Percentiles rank a stretch among this genome's conserved stretches.
phyloP scores from a whole-genome alignment of 768 basidiomycete species.

The Mycena crocata region DNA sequence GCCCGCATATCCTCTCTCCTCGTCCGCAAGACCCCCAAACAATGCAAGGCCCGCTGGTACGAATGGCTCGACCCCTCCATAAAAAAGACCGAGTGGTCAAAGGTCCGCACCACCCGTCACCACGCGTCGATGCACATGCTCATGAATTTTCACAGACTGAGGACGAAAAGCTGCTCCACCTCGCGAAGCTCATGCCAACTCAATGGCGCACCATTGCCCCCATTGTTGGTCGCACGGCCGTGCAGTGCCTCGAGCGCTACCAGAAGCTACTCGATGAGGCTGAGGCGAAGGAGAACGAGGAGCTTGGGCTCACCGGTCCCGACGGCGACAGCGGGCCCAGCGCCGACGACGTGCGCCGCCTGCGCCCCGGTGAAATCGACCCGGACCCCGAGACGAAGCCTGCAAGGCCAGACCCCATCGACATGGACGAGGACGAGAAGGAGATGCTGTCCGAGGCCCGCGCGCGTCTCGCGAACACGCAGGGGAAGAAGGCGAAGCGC shows the following conservation, averaged over 20 bases:
- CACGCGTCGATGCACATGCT: not conserved
- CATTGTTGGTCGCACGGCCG: slow-evolving; percentile 97
- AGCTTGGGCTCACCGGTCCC: slow-evolving; percentile 90
- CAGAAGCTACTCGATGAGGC: slow-evolving; percentile 98
- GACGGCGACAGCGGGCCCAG: slow-evolving; percentile 84
- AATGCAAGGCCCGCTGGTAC: slow-evolving; percentile 99
- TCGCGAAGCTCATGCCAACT: slow-evolving; percentile 99
- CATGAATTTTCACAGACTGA: slow-evolving; percentile 66
- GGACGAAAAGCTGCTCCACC: slow-evolving; percentile 97
- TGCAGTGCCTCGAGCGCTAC: slow-evolving; percentile 97
- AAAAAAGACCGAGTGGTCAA: slow-evolving; percentile 99
- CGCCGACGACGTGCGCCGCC: slow-evolving; percentile 90
- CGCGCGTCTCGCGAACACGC: slow-evolving; percentile 97
- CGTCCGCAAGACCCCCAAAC: slow-evolving; percentile 98
- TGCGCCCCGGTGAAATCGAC: slow-evolving; percentile 97
- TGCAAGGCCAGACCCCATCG: slow-evolving; percentile 97
- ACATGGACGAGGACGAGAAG: slow-evolving; percentile 99
- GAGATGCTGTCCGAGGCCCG: slow-evolving; percentile 99
- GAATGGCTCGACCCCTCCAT: slow-evolving; percentile 99
- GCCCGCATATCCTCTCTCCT: slow-evolving; percentile 97
- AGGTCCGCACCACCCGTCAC: slow-evolving; percentile 42
- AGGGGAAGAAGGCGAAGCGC: slow-evolving; percentile 99
- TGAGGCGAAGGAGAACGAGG: slow-evolving; percentile 95
- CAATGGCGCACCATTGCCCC: slow-evolving; percentile 99
- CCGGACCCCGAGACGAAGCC: slow-evolving; percentile 99